Percentiles rank a stretch among this genome's conserved stretches.
phyloP scores from a whole-genome alignment of 306 rosid species.

The Cucumis sativus region Cucumber_9930_V3 NC_026657.2:13681501-13682000 shows the following conservation, averaged over 20 bases:
- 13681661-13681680: neutral
- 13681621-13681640: neutral
- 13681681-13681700: neutral
- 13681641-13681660: neutral
- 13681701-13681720: neutral
- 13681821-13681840: neutral
- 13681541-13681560: conserved; percentile 90
- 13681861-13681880: neutral
- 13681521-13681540: conserved; percentile 78
- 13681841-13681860: neutral
- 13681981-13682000: no score
- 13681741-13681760: neutral
- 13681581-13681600: conserved; percentile 3
- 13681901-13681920: neutral
- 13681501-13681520: conserved; percentile 41
- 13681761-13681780: neutral
- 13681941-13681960: no score
- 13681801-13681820: neutral
- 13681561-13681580: conserved; percentile 66
- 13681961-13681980: no score
- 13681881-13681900: neutral
- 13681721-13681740: neutral
- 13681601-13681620: neutral
- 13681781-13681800: neutral
- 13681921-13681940: no score